Evolutionary conservation across 2,329 filamentous ascomycete genomes (phyloP), one percentile per base, ranked within the genome.

Genomic region (Ophidiomyces ophidiicola): DNA sequence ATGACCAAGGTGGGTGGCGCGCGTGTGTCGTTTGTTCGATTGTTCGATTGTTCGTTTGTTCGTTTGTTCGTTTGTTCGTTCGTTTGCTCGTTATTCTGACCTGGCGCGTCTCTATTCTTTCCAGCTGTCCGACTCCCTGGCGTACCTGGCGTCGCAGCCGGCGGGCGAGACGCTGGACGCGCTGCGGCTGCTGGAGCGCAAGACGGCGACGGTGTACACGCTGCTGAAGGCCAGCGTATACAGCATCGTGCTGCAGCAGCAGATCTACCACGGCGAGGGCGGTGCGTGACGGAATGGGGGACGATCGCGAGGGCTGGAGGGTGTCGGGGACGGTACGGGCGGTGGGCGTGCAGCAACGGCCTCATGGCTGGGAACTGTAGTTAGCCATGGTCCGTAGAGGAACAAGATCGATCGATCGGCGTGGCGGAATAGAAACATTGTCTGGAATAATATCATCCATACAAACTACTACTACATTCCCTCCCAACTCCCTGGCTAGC

Each of bases 221-320:
- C 64, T 96, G 57, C 72, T 98, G 57, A 98, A 98, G 68, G 88
- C 90, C 12, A 96, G 88, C 61, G 90, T 98, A 47, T 98, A 98
- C 66, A 93, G 83, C 57, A 98, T 98, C 66, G 87, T 98, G 45
- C 62, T 98, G 67, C 88, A 98, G 72, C 88, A 96, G 71, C 84
- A 96, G 72, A 85, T 93, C 53, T 78, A 80, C 46, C 82, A 79
- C 62, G 52, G 44, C 3, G 55, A 57, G 20, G 54, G 48, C 48
- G 46, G 51, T 46, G 48, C 20, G n/a, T 39, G 37, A 39, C n/a
- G n/a, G n/a, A n/a, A n/a, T n/a, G n/a, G n/a, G n/a, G n/a, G n/a
- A n/a, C n/a, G n/a, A n/a, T n/a, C n/a, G n/a, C n/a, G n/a, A n/a
- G n/a, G n/a, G n/a, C n/a, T n/a, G n/a, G n/a, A n/a, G n/a, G n/a